Conservation (phyloP, 2,329 filamentous ascomycete species). For the Venturiaceae sp. region DNA sequence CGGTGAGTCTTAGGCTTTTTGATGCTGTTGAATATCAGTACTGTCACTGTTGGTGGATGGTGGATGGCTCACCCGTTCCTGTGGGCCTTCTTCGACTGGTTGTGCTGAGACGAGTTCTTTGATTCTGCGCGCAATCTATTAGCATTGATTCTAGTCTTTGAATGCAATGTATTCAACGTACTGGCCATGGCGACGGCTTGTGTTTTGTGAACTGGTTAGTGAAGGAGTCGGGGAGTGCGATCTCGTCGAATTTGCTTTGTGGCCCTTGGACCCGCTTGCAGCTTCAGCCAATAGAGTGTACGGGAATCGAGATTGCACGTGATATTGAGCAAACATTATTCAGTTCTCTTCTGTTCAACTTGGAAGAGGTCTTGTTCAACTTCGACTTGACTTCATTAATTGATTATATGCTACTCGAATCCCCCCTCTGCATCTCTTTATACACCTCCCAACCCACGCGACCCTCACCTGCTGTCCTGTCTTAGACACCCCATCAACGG, state of each 20-base stretch:
- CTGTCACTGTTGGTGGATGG: background rate
- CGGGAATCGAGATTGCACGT: background rate
- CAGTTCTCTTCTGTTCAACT: too few species aligned
- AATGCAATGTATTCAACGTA: background rate
- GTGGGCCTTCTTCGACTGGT: conserved; percentile 97
- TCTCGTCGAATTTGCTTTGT: background rate
- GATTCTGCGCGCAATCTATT: conserved; percentile 56
- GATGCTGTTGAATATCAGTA: conserved; percentile 54
- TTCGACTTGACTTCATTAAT: background rate
- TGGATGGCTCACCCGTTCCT: conserved; percentile 70
- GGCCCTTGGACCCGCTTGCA: background rate
- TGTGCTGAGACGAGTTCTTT: conserved; percentile 99
- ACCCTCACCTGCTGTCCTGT: background rate
- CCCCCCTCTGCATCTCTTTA: background rate
- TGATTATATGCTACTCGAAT: background rate
- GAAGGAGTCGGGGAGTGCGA: too few species aligned
- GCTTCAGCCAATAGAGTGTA: background rate
- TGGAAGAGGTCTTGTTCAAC: background rate
- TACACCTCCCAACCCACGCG: background rate
- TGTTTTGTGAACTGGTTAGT: background rate
- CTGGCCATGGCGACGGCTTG: conserved; percentile 10
- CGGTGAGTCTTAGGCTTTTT: conserved; percentile 99
- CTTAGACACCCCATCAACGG: background rate
- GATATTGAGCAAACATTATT: background rate
- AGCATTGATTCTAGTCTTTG: background rate